Base-by-base conservation (phyloP, 2,329 filamentous ascomycete species). In the Fonsecaea monophora region DNA sequence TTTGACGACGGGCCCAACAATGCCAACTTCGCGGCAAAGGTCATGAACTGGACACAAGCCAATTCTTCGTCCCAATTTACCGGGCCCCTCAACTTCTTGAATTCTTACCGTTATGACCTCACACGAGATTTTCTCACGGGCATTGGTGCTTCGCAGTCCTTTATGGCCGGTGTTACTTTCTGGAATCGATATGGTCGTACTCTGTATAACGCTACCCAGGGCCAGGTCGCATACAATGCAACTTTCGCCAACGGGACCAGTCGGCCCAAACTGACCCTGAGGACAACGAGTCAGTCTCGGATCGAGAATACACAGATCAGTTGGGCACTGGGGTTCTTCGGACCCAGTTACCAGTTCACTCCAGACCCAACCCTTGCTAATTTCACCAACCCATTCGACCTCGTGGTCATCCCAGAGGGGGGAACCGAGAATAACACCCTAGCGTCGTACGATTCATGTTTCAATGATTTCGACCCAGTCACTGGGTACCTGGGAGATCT, bases 111-210 rank as follows among this genome's bases (percentile, higher is more conserved):
- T 30, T 86, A 86, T 70, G 71, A 78, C 13, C 70, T 86, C 71
- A 76, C 78, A 10, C 75, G 78, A 21, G 78, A 80, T 21, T 78
- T 79, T 18, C 76, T 86, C 6, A 83, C 83, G n/a, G 81, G 79
- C 48, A 73, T 80, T 6, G 84, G 85, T 34, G 84, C 84, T 10
- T 72, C 75, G 1, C 84, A 84, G 2, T 83, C 86, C 69, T 84
- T 85, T 65, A 71, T 75, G 10, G 74, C 81, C 9, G 85, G 85
- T 9, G 81, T 83, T 5, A 74, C 77, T 12, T 86, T 86, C 73
- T 86, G 84, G 84, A 82, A 82, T 70, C 78, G 79, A 45, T 87
- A 87, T 67, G 85, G 85, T 4, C 78, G 85, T 32, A 81, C 80
- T 4, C 73, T 87, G 35, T 87, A 82, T 73, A 82, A 84, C 63